Evolutionary conservation across 2,329 filamentous ascomycete species (phyloP), one percentile per base, ranked within the genome.

Genomic region (Fulvia fulva): DNA sequence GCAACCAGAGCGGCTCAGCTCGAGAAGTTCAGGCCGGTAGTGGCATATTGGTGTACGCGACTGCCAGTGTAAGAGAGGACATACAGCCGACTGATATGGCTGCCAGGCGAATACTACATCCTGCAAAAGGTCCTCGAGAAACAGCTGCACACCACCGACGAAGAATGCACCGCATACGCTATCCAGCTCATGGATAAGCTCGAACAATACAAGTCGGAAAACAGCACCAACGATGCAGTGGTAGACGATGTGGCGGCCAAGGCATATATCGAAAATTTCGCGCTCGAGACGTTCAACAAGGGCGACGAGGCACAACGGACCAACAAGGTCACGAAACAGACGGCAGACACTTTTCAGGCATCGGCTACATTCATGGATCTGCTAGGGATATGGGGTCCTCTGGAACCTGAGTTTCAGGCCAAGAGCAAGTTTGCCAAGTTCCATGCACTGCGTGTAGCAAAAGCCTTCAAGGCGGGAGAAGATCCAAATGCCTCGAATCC

Each of bases 371-470:
- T 99, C 73, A 86, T 97, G 69, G 91, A 97, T 65, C 80, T 97
- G 5, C 83, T 90, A 56, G 87, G 87, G 63, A 88, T 96, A 68
- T 99, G 93, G 91, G 87, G 86, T 5, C 76, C 83, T 0, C 77
- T 87, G 11, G 90, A 96, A 32, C 76, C 83, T 0, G 91, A 97
- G 69, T 85, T 87, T 21, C 81, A 86, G 41, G 84, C 91, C 55
- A 97, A 96, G 79, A 91, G 93, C 75, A 97, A 95, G 73, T 99
- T 90, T 72, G 91, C 93, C 44, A 99, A 97, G 75, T 99, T 90
- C 82, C 95, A 97, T 73, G 92, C 93, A 1, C 79, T 93, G 34
- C 85, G 94, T 58, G 99, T 99, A 70, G 81, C 89, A 16, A 96
- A 90, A 75, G 94, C 94, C 11, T 83, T 97, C 68, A 94, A 92